Evolutionary conservation across 805 yeast genomes (phyloP).

Genomic region (Candida vartiovaarae): DNA sequence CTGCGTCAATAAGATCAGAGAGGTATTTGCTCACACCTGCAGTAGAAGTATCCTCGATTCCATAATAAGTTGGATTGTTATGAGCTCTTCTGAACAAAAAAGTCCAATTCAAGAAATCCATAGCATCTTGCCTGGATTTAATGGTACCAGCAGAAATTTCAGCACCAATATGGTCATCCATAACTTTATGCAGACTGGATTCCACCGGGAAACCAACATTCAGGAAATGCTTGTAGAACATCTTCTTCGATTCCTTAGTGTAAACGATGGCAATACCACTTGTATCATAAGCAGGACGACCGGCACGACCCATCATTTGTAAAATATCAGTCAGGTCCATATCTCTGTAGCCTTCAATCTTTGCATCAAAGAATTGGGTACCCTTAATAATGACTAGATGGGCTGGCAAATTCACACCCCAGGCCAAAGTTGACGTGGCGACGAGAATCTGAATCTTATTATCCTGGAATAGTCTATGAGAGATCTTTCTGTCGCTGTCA

Average conservation of each 20-base stretch:
- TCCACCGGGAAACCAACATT: constrained; percentile 97
- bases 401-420: constrained; percentile 99
- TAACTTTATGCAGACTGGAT: constrained; percentile 65
- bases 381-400: constrained; percentile 96
- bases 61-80: constrained; percentile 87
- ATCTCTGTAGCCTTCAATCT: constrained; percentile 90
- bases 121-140: constrained; percentile 87
- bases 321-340: constrained; percentile 93
- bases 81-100: constrained; percentile 89
- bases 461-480: constrained; percentile 75
- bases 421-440: constrained; percentile 95
- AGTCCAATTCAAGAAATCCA: constrained; percentile 94
- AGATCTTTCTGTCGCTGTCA: constrained; percentile 79
- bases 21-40: constrained; percentile 77
- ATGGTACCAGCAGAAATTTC: constrained; percentile 95
- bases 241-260: constrained; percentile 73
- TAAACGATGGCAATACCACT: constrained; percentile 90
- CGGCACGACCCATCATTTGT: constrained; percentile 98
- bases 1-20: constrained; percentile 56
- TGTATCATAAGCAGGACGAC: constrained; percentile 93
- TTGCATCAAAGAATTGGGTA: constrained; percentile 90
- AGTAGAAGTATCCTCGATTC: constrained; percentile 68
- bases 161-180: constrained; percentile 91
- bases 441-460: constrained; percentile 86
- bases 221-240: constrained; percentile 78